A percentile compares a stretch with the other conserved stretches of the same genome.
These are phyloP conservation scores for Psilocybe cyanescens DNA, from an alignment of 768 basidiomycete genomes.

Conservation along the genomic window DNA sequence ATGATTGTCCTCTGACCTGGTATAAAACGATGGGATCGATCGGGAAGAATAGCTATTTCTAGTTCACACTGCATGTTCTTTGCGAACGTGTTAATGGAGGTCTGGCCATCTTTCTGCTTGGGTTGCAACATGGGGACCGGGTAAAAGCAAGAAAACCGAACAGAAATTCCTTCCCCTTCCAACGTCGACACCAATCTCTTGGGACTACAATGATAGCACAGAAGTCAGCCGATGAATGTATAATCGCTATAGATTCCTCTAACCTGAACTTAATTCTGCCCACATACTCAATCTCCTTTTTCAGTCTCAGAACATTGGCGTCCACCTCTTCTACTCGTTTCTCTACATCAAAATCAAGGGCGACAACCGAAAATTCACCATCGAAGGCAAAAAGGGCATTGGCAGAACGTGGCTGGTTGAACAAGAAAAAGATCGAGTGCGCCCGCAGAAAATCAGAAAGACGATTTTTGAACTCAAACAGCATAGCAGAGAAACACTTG, in stretches of 20 bases:
- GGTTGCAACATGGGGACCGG: slow-evolving; percentile 23
- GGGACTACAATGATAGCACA: slow-evolving; percentile 21
- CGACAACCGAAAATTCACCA: slow-evolving; percentile 54
- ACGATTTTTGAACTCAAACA: slow-evolving; percentile 24
- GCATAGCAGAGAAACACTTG: slow-evolving; percentile 30
- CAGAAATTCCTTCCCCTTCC: slow-evolving; percentile 35
- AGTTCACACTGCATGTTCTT: slow-evolving; percentile 59
- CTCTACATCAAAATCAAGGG: slow-evolving; percentile 40
- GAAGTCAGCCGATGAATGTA: neutral
- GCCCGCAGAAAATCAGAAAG: slow-evolving; percentile 36
- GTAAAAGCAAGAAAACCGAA: slow-evolving; percentile 41
- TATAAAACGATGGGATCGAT: slow-evolving; percentile 54
- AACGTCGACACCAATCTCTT: slow-evolving; percentile 34
- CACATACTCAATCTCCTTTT: slow-evolving; percentile 34
- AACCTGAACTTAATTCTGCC: slow-evolving; percentile 41
- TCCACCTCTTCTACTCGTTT: slow-evolving; percentile 34
- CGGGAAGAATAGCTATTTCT: slow-evolving; percentile 54
- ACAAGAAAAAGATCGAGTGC: slow-evolving; percentile 36
- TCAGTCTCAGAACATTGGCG: slow-evolving; percentile 31
- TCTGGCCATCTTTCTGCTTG: slow-evolving; percentile 13
- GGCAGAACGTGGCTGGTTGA: slow-evolving; percentile 22
- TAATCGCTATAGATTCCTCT: slow-evolving; percentile 11
- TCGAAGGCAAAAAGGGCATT: slow-evolving; percentile 47
- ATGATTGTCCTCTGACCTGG: slow-evolving; percentile 59
- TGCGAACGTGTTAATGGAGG: slow-evolving; percentile 17